These are phyloP conservation scores for Gossypium turneri DNA, from an alignment of 345 rosid species.

Conservation along the genomic window DNA sequence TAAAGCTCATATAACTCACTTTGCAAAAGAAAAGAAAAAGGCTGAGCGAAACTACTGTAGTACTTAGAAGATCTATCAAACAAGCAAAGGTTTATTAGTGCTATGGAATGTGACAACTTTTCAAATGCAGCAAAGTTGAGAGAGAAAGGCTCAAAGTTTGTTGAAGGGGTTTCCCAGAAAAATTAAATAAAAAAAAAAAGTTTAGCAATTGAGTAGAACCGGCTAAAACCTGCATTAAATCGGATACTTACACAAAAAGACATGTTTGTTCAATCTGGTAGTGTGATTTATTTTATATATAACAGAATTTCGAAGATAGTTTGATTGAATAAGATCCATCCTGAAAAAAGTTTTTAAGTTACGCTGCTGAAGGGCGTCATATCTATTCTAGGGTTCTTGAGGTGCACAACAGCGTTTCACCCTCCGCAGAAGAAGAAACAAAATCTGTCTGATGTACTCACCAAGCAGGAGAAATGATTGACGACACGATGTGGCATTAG, in stretches of 20 bases:
- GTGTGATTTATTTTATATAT: background rate
- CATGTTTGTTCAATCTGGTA: background rate
- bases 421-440: background rate
- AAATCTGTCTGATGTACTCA: background rate
- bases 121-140: background rate
- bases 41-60: too few relatives aligned
- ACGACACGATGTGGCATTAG: background rate
- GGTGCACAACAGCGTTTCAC: background rate
- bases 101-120: background rate
- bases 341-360: background rate
- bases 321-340: background rate
- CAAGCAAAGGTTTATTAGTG: background rate
- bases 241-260: background rate
- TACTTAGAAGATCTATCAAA: background rate
- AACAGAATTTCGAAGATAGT: background rate
- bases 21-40: too few relatives aligned
- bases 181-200: background rate
- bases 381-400: conserved; percentile 5
- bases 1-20: too few relatives aligned
- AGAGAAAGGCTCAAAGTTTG: background rate
- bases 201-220: background rate
- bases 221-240: background rate
- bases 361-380: background rate
- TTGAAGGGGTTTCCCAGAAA: background rate
- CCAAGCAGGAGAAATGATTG: background rate